Evolutionary conservation across 345 rosid species (phyloP).

Genomic region (thale cress (Arabidopsis thaliana)): TAIR10.1 NC_003076.8:4247501-4248000

Average conservation of each 20-base stretch:
- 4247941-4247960: slow-evolving; percentile 61
- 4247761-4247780: slow-evolving; percentile 54
- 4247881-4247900: slow-evolving; percentile 60
- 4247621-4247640: slow-evolving; percentile 78
- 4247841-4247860: slow-evolving; percentile 82
- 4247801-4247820: slow-evolving; percentile 70
- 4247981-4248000: slow-evolving; percentile 78
- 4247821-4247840: slow-evolving; percentile 70
- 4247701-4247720: slow-evolving; percentile 75
- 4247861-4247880: slow-evolving; percentile 63
- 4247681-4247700: slow-evolving; percentile 56
- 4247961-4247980: slow-evolving; percentile 68
- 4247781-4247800: slow-evolving; percentile 63
- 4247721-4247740: slow-evolving; percentile 70
- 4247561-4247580: slow-evolving; percentile 62
- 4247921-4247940: slow-evolving; percentile 71
- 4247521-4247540: slow-evolving; percentile 77
- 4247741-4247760: slow-evolving; percentile 76
- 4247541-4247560: slow-evolving; percentile 64
- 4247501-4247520: slow-evolving; percentile 77
- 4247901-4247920: slow-evolving; percentile 75
- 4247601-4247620: slow-evolving; percentile 69
- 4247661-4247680: slow-evolving; percentile 54
- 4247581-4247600: slow-evolving; percentile 60
- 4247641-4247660: slow-evolving; percentile 60